Evolutionary conservation across 2,329 filamentous ascomycete genomes (phyloP), one percentile per base, ranked within the genome.

Genomic region (Ophiostoma sp.): DNA sequence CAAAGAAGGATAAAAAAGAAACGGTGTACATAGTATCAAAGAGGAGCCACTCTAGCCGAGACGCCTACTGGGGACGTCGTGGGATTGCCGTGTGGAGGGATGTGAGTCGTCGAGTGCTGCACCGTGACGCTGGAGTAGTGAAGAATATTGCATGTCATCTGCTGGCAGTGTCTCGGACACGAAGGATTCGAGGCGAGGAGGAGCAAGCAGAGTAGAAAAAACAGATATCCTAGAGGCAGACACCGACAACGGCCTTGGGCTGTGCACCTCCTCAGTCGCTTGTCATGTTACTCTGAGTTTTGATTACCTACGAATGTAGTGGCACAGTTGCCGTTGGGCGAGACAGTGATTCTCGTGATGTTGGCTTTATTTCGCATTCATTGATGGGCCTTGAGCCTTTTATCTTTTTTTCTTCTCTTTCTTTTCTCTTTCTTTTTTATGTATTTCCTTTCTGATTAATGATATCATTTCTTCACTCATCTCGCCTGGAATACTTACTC

Each of bases 231-330:
- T 35, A 36, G 31, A 36, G 13, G 23, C 10, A 31, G n/a, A 23
- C n/a, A 35, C 62, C 62, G 62, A 64, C 60, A 64, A 64, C 60
- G 60, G 60, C 60, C 33, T 66, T 20, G 44, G 44, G 1, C 4
- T 17, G 13, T 48, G 44, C 44, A 48, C 20, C 6, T 48, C 44
- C 44, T 31, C 27, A 31, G 44, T 39, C 2, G 10, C 36, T 39
- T 39, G 36, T 39, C 36, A 39, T 11, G 36, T 10, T 31, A 31
- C 27, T 31, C 27, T 31, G 27, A 3, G 36, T 39, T 31, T 31
- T 31, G 27, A 1, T 31, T 31, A 3, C 3, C 27, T 31, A 31
- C 27, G 27, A 31, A 31, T 3, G 27, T 1, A 31, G 27, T 1
- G 27, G 27, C 27, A 31, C 27, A 31, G 27, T 31, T 31, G 27